Evolutionary conservation across 352 stramenopile species (phyloP), one percentile per base, ranked within the genome.

Genomic region (Globisporangium echinulatum): DNA sequence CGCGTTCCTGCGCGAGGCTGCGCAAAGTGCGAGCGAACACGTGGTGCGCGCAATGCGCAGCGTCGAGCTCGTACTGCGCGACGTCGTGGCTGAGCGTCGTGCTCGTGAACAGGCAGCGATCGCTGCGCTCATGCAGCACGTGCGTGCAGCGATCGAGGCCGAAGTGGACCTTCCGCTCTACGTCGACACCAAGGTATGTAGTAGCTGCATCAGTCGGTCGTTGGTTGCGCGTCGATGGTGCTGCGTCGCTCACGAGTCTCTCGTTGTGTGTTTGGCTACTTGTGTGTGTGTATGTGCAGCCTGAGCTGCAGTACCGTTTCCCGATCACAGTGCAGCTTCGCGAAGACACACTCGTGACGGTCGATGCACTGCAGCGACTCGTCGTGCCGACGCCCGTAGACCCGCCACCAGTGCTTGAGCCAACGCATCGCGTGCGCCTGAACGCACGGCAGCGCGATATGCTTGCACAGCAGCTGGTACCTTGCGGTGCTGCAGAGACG

Each of bases 151-250:
- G 0, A 85, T 94, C 52, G 82, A 92, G 59, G 54, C 55, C 49
- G 79, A 91, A 69, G 69, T 70, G n/a, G 67, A 74, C 43, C 68
- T 94, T 50, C 78, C 82, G 4, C 73, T 66, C 44, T 79, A 79
- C 40, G 73, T 94, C 58, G 61, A 89, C 66, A 47, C 75, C 52
- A 72, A 79, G 58, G 83, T 90, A 75, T 11, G 72, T 37, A 47
- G 6, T 52, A 8, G 13, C 9, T 60, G n/a, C 7, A 53, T 17
- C 25, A 2, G 25, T 25, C 62, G 36, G 10, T 48, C n/a, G 7
- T n/a, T 51, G 47, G 47, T 15, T 10, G 25, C 25, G 25, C 25
- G n/a, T 36, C 9, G 19, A 51, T 8, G 47, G 17, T 4, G 47
- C 13, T 43, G 49, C 36, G 8, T 17, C 14, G 5, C 51, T 56